Evolutionary conservation across 1,284 basidiomycete genomes (phyloP), one percentile per base, ranked within the genome.

Genomic region (Stygiomarasmius scandens): DNA sequence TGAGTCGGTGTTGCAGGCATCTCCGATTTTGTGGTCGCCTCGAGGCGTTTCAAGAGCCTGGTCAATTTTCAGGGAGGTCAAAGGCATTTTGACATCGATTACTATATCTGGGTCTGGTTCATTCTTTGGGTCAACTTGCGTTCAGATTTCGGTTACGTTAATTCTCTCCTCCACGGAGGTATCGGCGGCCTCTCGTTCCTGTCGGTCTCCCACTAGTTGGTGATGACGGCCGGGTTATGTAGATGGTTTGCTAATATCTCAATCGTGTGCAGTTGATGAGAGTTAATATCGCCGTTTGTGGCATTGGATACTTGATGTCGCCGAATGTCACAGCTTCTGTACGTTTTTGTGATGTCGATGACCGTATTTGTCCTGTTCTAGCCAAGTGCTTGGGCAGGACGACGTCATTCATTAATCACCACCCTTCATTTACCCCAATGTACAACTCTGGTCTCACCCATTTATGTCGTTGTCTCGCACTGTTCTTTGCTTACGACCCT

Each of bases 1-100:
- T 48, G 44, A 24, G 29, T 57, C 48, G 48, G 38, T 41, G 38
- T 41, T 41, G 38, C 38, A 41, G 38, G 38, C 38, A 41, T 41
- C 38, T 41, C 38, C 38, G 38, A 41, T 41, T n/a, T 41, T 41
- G 38, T 32, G 29, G 29, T 6, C 29, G 38, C 11, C 38, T 12
- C 38, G n/a, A 41, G 11, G 38, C n/a, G 38, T 16, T 19, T 41
- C 38, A 41, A 32, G 29, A 32, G 29, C 29, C 29, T 32, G 29
- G 29, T 32, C 29, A 32, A 32, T 32, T 32, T 5, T 32, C 6
- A 16, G 38, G 38, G 38, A 41, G 38, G 38, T 41, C 38, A 16
- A 41, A 41, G n/a, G 16, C 11, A 41, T 41, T 16, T 16, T 16
- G 38, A 41, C 38, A 41, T 9, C 11, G 38, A 19, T 41, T 19